These are phyloP conservation scores for Cryptococcus sp. DNA, from an alignment of 1,284 basidiomycete species.

Conservation along the genomic window DNA sequence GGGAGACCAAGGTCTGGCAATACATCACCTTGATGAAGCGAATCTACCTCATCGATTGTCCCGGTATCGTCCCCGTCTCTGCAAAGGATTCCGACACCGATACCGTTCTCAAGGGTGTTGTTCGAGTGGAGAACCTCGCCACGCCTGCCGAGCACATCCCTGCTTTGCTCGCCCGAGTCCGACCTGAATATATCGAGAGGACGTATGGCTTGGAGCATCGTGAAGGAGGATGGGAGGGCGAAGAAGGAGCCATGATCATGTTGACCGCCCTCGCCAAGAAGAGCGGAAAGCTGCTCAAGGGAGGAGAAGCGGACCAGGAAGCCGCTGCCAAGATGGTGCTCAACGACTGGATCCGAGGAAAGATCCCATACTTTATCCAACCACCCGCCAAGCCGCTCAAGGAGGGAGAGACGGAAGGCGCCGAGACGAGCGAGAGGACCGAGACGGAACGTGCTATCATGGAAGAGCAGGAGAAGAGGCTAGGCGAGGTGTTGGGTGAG, in stretches of 20 bases:
- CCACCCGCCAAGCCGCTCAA: slow-evolving; percentile 48
- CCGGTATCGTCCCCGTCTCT: slow-evolving; percentile 93
- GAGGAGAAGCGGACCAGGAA: slow-evolving; percentile 90
- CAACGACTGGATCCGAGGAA: slow-evolving; percentile 96
- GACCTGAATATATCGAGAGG: slow-evolving; percentile 84
- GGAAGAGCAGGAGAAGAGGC: slow-evolving; percentile 38
- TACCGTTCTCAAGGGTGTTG: slow-evolving; percentile 93
- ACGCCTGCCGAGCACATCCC: slow-evolving; percentile 93
- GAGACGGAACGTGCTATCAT: slow-evolving; percentile 31
- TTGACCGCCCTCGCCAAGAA: slow-evolving; percentile 80
- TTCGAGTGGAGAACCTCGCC: slow-evolving; percentile 91
- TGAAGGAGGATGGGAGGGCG: slow-evolving; percentile 52
- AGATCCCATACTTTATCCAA: slow-evolving; percentile 53
- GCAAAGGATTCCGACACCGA: slow-evolving; percentile 83
- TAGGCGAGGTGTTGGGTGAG: slow-evolving; percentile 44
- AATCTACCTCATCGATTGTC: slow-evolving; percentile 99
- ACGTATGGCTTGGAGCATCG: slow-evolving; percentile 70
- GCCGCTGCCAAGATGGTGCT: slow-evolving; percentile 91
- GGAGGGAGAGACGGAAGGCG: slow-evolving; percentile 24
- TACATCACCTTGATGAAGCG: slow-evolving; percentile 93
- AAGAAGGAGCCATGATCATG: slow-evolving; percentile 63
- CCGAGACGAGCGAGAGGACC: slow-evolving; percentile 9
- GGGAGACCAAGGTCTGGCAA: slow-evolving; percentile 99
- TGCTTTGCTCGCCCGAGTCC: slow-evolving; percentile 77
- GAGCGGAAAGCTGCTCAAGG: slow-evolving; percentile 86